Conservation (phyloP, 805 yeast species). For the Kazachstania psychrophila region DNA sequence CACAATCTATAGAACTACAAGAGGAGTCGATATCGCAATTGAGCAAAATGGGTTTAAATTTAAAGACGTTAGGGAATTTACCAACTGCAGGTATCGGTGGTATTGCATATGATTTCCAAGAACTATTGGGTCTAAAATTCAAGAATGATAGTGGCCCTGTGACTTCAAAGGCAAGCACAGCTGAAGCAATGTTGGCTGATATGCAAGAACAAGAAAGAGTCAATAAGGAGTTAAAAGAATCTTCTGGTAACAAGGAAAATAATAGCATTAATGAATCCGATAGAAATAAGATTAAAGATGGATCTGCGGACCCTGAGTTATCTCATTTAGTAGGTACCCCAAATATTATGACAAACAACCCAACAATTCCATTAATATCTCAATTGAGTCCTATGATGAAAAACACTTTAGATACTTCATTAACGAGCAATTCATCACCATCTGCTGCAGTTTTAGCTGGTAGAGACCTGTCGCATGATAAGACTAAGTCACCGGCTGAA, state of each 20-base stretch:
- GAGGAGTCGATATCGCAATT: slow-evolving; percentile 12
- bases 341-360: not conserved
- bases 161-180: slow-evolving; percentile 17
- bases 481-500: not conserved
- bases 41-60: slow-evolving; percentile 11
- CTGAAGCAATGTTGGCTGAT: slow-evolving; percentile 26
- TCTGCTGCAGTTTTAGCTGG: slow-evolving; percentile 13
- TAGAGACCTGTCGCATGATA: slow-evolving; percentile 6
- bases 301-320: not conserved
- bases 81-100: slow-evolving; percentile 29
- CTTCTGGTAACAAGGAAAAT: not conserved
- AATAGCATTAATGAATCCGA: not conserved
- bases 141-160: slow-evolving; percentile 12
- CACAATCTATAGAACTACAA: slow-evolving; percentile 4
- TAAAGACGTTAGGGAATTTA: slow-evolving; percentile 13
- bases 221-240: not conserved
- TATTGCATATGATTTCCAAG: slow-evolving; percentile 27
- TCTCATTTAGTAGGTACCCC: slow-evolving; percentile 1
- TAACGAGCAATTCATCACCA: slow-evolving; percentile 9
- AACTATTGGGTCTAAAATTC: slow-evolving; percentile 18
- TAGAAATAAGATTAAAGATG: not conserved
- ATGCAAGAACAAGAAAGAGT: slow-evolving; percentile 20
- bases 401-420: not conserved
- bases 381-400: slow-evolving; percentile 7
- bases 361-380: slow-evolving; percentile 5